A percentile compares a stretch with the other conserved stretches of the same genome.
Evolutionary conservation across 164 flowering plant species (phyloP).

Genomic region (Dillenia suffruticosa): DNA sequence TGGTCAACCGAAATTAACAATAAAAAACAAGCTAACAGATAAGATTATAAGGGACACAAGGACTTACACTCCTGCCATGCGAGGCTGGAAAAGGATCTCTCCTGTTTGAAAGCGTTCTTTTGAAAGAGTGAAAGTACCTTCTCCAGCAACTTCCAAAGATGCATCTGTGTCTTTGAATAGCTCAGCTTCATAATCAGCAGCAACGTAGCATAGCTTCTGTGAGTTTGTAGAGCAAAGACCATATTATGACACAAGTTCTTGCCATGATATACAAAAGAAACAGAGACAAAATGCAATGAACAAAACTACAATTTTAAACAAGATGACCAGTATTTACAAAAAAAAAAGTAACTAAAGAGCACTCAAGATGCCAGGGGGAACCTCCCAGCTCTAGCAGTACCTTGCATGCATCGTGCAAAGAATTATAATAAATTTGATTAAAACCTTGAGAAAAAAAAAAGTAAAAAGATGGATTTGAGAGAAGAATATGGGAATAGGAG

Average conservation of each 20-base stretch:
- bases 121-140: conserved; percentile 67
- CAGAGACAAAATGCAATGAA: neutral
- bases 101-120: conserved; percentile 93
- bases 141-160: conserved; percentile 53
- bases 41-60: conserved; percentile 3
- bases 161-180: conserved; percentile 61
- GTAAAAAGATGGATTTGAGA: too few species aligned
- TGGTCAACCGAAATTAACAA: neutral
- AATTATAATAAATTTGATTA: too few species aligned
- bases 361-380: too few species aligned
- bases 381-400: too few species aligned
- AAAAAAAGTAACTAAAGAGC: too few species aligned
- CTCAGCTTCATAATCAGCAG: conserved; percentile 85
- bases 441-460: too few species aligned
- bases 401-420: too few species aligned
- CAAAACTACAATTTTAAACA: neutral
- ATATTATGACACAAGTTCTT: conserved; percentile 7
- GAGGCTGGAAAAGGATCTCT: conserved; percentile 86
- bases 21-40: neutral
- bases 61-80: conserved; percentile 80
- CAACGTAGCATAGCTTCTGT: conserved; percentile 91
- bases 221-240: conserved; percentile 11
- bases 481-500: too few species aligned
- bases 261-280: neutral
- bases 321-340: too few species aligned